Base-by-base conservation (phyloP, 2,329 filamentous ascomycete genomes). In the Aspergillus quadrilineatus region DNA sequence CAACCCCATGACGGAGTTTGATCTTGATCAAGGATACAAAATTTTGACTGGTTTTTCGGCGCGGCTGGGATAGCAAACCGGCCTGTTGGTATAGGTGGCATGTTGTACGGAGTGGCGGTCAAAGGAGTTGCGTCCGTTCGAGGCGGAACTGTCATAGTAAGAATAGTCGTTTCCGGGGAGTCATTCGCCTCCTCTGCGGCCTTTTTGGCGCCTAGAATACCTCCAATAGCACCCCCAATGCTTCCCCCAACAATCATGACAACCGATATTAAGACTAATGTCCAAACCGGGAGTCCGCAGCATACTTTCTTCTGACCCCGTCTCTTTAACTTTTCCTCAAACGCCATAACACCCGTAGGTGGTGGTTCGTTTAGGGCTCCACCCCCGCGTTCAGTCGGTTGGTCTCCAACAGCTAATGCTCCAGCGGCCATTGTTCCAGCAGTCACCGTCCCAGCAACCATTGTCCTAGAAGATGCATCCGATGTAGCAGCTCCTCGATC, bases 161-260 rank as follows among this genome's bases (percentile, higher is more conserved):
- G 70, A 46, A 76, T 73, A 7, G 45, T 57, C 6, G 60, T 57
- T 14, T 65, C 65, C 56, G 66, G 56, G 49, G 59, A 61, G 28
- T 37, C n/a, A 32, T 6, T 53, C 3, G 44, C 45, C 50, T 67
- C 64, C 43, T 64, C 66, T 29, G 69, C 68, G 6, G 69, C 73
- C 60, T 69, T 72, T 53, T 69, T 72, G 37, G 78, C 80, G 12
- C 78, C 79, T 50, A 83, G 65, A 26, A 83, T 72, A 37, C 80
- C 80, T 4, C 82, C 82, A 63, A 84, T 78, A 5, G 80, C 77
- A 53, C 79, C 81, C 50, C 81, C 82, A 43, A 83, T 73, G 29
- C 80, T 73, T 32, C 77, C 75, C 42, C 78, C 79, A 12, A 83
- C 67, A 12, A 82, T 61, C 53, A 84, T 67, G 2, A 80, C 64